Evolutionary conservation across 441 rosid genomes (phyloP).

Genomic region (Pelargonium myrrhifolium): DNA sequence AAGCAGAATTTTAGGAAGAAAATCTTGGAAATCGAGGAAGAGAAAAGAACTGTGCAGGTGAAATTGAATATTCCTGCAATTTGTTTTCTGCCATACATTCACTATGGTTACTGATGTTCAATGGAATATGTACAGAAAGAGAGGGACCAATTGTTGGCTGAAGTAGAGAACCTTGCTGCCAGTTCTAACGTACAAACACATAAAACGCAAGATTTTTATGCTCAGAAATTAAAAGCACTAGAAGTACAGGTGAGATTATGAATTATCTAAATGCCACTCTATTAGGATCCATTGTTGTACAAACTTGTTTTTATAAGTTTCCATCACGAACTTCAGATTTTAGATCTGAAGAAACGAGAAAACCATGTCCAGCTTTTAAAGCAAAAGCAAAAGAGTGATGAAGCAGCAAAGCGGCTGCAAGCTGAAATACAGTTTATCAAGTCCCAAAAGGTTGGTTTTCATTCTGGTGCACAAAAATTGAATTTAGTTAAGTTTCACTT

Average conservation of each 20-base stretch:
- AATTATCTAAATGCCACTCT: slow-evolving; percentile 4
- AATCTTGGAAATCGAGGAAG: slow-evolving; percentile 59
- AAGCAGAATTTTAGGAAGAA: slow-evolving; percentile 58
- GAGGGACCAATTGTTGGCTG: slow-evolving; percentile 48
- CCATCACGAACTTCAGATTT: slow-evolving; percentile 30
- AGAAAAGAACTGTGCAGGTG: slow-evolving; percentile 58
- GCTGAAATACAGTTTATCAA: slow-evolving; percentile 59
- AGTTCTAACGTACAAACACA: slow-evolving; percentile 46
- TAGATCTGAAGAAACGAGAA: slow-evolving; percentile 55
- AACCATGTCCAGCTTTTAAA: slow-evolving; percentile 49
- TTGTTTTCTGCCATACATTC: slow-evolving; percentile 9
- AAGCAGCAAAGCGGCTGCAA: slow-evolving; percentile 51
- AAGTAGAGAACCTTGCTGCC: slow-evolving; percentile 49
- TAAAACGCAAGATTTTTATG: slow-evolving; percentile 38
- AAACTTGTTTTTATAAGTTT: slow-evolving; percentile 7
- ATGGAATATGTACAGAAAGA: slow-evolving; percentile 37
- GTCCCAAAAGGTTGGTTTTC: slow-evolving; percentile 48
- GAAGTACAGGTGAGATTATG: slow-evolving; percentile 47
- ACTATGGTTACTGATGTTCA: slow-evolving; percentile 10
- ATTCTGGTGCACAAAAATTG: slow-evolving; percentile 7
- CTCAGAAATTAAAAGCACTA: slow-evolving; percentile 50
- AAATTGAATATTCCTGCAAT: slow-evolving; percentile 14
- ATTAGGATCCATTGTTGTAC: slow-evolving; percentile 10
- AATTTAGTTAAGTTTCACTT: slow-evolving; percentile 1
- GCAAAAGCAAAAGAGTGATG: slow-evolving; percentile 65